Evolutionary conservation across 768 basidiomycete species (phyloP).

Genomic region (Pisolithus sp.): DNA sequence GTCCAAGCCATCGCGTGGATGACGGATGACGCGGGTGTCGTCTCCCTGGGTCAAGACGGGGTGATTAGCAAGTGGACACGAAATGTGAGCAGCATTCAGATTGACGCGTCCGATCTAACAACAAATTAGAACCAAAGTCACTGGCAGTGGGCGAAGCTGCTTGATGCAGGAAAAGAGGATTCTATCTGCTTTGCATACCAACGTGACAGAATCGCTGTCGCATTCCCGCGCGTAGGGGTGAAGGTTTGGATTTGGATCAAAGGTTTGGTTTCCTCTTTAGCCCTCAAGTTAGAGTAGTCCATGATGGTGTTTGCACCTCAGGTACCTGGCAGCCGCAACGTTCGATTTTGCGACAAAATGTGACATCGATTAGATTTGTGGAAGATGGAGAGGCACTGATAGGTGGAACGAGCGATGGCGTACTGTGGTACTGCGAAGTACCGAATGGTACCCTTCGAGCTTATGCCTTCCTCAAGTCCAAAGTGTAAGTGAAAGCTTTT

Average conservation of each 20-base stretch:
- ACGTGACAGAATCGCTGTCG: slow-evolving; percentile 56
- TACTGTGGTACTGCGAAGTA: slow-evolving; percentile 67
- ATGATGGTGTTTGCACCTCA: slow-evolving; percentile 17
- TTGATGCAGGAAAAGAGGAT: slow-evolving; percentile 44
- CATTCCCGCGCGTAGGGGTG: slow-evolving; percentile 52
- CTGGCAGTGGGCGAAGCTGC: slow-evolving; percentile 53
- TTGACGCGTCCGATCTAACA: background rate
- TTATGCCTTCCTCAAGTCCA: slow-evolving; percentile 50
- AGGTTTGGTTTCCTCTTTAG: slow-evolving; percentile 30
- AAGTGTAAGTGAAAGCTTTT: slow-evolving; percentile 40
- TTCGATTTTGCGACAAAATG: slow-evolving; percentile 57
- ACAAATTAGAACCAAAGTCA: slow-evolving; percentile 36
- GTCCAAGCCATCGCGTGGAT: slow-evolving; percentile 54
- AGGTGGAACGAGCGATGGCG: slow-evolving; percentile 66
- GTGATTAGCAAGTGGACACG: slow-evolving; percentile 54
- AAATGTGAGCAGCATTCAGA: slow-evolving; percentile 33
- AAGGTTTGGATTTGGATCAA: slow-evolving; percentile 60
- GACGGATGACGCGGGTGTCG: slow-evolving; percentile 47
- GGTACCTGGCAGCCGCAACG: slow-evolving; percentile 62
- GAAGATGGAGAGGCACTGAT: slow-evolving; percentile 57
- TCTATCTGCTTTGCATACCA: slow-evolving; percentile 48
- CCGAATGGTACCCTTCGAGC: slow-evolving; percentile 61
- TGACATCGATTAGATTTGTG: slow-evolving; percentile 57
- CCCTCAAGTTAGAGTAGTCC: background rate
- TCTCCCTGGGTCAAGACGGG: slow-evolving; percentile 54